A percentile compares a stretch with the other conserved stretches of the same genome.
phyloP scores from a whole-genome alignment of 2,329 filamentous ascomycete species.

The Tolypocladium paradoxum region DNA sequence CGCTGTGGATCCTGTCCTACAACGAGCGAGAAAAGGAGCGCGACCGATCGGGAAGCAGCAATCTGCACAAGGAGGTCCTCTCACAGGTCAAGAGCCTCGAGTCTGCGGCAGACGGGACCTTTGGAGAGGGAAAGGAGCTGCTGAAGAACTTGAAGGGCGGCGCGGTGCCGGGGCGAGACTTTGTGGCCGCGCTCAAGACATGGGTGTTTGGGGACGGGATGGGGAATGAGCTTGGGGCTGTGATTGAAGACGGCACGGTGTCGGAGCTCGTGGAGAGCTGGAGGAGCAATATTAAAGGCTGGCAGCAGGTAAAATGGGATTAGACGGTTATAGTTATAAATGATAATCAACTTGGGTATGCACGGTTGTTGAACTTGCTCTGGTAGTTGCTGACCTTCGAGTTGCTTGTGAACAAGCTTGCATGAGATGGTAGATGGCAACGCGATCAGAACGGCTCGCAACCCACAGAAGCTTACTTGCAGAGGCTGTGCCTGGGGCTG shows the following conservation, averaged over 20 bases:
- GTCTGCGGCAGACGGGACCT: constrained; percentile 14
- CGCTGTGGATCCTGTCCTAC: constrained; percentile 23
- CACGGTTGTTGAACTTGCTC: not conserved
- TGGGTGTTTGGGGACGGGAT: constrained; percentile 17
- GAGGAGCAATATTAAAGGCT: constrained; percentile 22
- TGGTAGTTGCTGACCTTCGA: too few relatives aligned
- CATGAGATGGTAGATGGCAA: too few relatives aligned
- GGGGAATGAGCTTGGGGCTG: constrained; percentile 8
- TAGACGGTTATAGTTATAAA: constrained; percentile 5
- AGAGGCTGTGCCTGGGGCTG: too few relatives aligned
- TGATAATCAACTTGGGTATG: not conserved
- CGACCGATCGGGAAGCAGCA: constrained; percentile 26
- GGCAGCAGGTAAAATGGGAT: constrained; percentile 22
- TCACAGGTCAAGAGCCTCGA: constrained; percentile 23
- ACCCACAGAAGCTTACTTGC: too few relatives aligned
- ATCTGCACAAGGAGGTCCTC: constrained; percentile 25
- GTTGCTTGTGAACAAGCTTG: too few relatives aligned
- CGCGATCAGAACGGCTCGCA: too few relatives aligned
- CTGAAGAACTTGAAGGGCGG: constrained; percentile 19
- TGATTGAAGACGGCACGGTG: constrained; percentile 15
- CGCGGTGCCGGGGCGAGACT: constrained; percentile 11
- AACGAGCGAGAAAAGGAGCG: constrained; percentile 28
- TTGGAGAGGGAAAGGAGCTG: constrained; percentile 21
- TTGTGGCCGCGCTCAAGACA: constrained; percentile 13
- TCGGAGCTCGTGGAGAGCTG: constrained; percentile 21